Evolutionary conservation across 306 rosid species (phyloP).

Genomic region (Purshia tridentata): DNA sequence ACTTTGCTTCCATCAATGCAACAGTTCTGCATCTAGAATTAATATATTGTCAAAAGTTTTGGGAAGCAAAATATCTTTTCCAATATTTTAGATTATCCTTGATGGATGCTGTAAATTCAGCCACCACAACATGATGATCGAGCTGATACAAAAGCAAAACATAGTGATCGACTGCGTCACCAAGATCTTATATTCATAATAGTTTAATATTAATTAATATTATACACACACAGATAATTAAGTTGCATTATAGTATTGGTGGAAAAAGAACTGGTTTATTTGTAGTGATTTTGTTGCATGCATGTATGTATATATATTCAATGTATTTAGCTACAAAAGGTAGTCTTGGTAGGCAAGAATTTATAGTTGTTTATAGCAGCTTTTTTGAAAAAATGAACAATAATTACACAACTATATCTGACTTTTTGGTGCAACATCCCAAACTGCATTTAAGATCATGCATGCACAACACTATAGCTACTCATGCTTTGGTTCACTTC

Average conservation of each 20-base stretch:
- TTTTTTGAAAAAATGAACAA: constrained; percentile 33
- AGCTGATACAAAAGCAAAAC: too few species aligned
- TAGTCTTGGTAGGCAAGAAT: constrained; percentile 24
- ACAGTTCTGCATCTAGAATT: too few species aligned
- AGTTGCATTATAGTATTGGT: not conserved
- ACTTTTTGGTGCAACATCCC: constrained; percentile 8
- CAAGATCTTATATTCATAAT: not conserved
- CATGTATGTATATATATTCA: constrained; percentile 25
- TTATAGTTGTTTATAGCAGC: constrained; percentile 18
- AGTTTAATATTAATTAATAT: too few species aligned
- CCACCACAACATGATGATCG: too few species aligned
- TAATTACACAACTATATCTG: not conserved
- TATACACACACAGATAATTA: too few species aligned
- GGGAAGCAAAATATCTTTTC: too few species aligned
- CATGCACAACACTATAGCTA: not conserved
- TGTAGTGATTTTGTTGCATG: not conserved
- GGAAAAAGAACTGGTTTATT: constrained; percentile 19
- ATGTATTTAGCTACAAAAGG: constrained; percentile 9
- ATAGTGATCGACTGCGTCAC: constrained; percentile 12
- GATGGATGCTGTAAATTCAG: too few species aligned
- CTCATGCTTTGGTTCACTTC: not conserved
- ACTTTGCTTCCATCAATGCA: too few species aligned
- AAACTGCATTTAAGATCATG: not conserved
- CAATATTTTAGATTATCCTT: too few species aligned
- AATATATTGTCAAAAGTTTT: too few species aligned